Evolutionary conservation across 106 monocot genomes (phyloP).

Genomic region (Platanthera guangdongensis): DNA sequence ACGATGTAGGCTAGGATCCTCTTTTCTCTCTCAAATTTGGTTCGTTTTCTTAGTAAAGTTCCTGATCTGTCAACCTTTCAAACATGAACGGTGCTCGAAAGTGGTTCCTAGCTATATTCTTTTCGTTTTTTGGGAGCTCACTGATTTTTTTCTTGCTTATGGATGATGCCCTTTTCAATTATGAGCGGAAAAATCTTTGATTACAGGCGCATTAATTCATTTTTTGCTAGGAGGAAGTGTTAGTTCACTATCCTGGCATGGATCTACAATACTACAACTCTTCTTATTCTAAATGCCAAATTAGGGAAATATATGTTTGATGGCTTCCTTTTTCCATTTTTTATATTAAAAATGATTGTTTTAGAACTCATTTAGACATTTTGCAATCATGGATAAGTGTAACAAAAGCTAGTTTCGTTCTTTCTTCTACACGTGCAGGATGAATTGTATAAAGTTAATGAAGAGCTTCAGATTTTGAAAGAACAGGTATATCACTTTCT

Average conservation of each 20-base stretch:
- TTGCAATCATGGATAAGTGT: background rate
- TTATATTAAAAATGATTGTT: background rate
- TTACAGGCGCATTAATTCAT: too few species aligned
- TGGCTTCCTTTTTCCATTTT: background rate
- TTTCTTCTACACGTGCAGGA: conserved; percentile 23
- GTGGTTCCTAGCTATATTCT: background rate
- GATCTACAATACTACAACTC: background rate
- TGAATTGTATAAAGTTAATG: conserved; percentile 42
- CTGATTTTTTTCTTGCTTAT: background rate
- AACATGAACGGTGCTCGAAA: background rate
- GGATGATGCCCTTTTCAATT: background rate
- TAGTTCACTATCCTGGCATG: background rate
- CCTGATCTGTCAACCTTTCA: background rate
- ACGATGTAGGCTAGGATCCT: conserved; percentile 28
- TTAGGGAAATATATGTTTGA: background rate
- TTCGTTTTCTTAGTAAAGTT: background rate
- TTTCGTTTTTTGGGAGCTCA: background rate
- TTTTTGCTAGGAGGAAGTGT: background rate
- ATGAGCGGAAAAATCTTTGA: too few species aligned
- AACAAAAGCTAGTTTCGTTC: background rate
- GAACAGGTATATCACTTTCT: conserved; percentile 22
- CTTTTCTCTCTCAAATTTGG: background rate
- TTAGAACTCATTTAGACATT: background rate
- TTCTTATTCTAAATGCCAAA: background rate
- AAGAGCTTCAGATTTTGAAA: conserved; percentile 25